Evolutionary conservation across 1,284 basidiomycete species (phyloP), one percentile per base, ranked within the genome.

Genomic region (Spongispora temasekensis): DNA sequence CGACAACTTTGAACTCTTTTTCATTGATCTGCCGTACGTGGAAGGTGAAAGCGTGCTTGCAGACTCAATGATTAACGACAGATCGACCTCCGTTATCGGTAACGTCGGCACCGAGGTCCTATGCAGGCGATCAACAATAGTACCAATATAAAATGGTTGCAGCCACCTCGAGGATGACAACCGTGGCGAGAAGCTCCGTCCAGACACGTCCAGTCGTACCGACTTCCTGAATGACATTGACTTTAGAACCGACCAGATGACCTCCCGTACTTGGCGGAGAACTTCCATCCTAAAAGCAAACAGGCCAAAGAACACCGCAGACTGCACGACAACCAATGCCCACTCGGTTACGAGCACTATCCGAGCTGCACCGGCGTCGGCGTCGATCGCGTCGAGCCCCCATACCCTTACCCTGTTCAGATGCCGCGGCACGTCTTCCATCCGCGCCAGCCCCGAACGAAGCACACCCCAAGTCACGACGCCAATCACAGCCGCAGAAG

Each of bases 271-370:
- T 55, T 58, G 25, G 17, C 35, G 53, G 17, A 67, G 27, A 12
- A 62, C 58, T 21, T 71, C 70, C 54, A 57, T 63, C 23, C 69
- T 61, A 34, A 71, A 71, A 1, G 70, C 70, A 59, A 80, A 81
- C 28, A 79, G 62, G n/a, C 69, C 64, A 57, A 80, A 73, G 65
- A 82, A 77, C 6, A 78, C 48, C 30, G 78, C 32, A 2, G 78
- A 79, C 57, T 77, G 77, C 2, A 74, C 61, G 4, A 78, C 75
- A 6, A 76, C 68, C 53, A 68, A 32, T 7, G 70, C 69, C 82
- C 81, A 82, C 75, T 81, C 81, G 50, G 72, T 65, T 8, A 70
- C 51, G 34, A 61, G 74, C 61, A 53, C 76, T n/a, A 44, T 70
- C 65, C 53, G 74, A 62, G 48, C 61, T 53, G 15, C 68, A 64